These are phyloP conservation scores for Diaporthe longicolla DNA, from an alignment of 2,329 filamentous ascomycete genomes.

Conservation along the genomic window DNA sequence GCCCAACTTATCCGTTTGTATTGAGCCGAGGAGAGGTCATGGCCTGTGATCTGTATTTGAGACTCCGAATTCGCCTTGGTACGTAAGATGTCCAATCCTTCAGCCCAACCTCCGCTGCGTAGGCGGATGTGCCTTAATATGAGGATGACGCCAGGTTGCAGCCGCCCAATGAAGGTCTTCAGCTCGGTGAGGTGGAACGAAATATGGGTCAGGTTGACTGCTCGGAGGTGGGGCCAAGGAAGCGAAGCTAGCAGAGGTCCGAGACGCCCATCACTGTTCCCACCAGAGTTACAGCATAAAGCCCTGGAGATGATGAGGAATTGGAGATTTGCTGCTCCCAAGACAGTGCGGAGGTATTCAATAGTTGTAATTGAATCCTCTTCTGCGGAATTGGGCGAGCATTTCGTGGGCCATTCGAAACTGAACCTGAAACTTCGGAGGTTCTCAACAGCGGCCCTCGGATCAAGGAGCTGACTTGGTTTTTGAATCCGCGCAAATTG, in stretches of 20 bases:
- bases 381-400: no score
- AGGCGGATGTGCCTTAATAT: neutral
- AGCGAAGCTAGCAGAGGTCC: neutral
- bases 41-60: neutral
- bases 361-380: neutral
- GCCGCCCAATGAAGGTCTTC: neutral
- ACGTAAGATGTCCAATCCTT: neutral
- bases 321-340: neutral
- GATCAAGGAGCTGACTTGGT: neutral
- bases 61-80: neutral
- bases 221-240: conserved; percentile 5
- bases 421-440: neutral
- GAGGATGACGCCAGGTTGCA: neutral
- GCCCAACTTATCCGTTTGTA: neutral
- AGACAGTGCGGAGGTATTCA: neutral
- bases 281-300: no score
- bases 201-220: neutral
- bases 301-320: neutral
- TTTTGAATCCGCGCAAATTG: neutral
- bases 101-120: neutral
- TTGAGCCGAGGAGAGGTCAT: accelerated
- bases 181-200: neutral
- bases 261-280: no score
- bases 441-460: neutral
- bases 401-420: neutral